Conservation (phyloP, 352 stramenopile species). For the Phytophthora quininea region DNA sequence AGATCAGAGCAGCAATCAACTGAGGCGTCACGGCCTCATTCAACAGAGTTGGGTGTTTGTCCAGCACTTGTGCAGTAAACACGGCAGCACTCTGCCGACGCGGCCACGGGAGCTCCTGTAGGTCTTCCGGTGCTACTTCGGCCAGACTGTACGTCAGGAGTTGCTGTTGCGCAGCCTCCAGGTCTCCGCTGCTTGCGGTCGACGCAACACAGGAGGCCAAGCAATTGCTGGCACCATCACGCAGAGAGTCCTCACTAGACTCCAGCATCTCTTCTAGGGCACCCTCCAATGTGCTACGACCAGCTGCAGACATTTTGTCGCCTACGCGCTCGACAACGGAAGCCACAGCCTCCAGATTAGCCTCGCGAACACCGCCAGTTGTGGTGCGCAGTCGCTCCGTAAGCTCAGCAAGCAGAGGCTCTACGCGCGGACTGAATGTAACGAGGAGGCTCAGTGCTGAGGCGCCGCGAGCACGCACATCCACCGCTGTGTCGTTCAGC, state of each 20-base stretch:
- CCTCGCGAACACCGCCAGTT: conserved; percentile 72
- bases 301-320: conserved; percentile 69
- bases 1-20: conserved; percentile 40
- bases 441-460: conserved; percentile 94
- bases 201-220: conserved; percentile 63
- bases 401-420: conserved; percentile 97
- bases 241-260: conserved; percentile 64
- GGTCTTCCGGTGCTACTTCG: conserved; percentile 39
- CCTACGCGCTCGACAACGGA: conserved; percentile 71
- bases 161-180: conserved; percentile 37
- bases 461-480: conserved; percentile 92
- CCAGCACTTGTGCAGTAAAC: conserved; percentile 62
- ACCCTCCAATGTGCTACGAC: conserved; percentile 57
- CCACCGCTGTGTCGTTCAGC: conserved; percentile 95
- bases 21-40: conserved; percentile 25
- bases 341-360: conserved; percentile 74
- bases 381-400: conserved; percentile 78
- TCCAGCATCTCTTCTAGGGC: conserved; percentile 73
- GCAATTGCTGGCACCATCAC: conserved; percentile 71
- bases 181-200: conserved; percentile 43
- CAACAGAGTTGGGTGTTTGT: conserved; percentile 49
- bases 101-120: conserved; percentile 52
- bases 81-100: conserved; percentile 69
- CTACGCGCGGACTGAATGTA: conserved; percentile 93
- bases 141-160: conserved; percentile 57